phyloP scores from a whole-genome alignment of 768 basidiomycete species.

The Pleurotus salmoneostramineus region DNA sequence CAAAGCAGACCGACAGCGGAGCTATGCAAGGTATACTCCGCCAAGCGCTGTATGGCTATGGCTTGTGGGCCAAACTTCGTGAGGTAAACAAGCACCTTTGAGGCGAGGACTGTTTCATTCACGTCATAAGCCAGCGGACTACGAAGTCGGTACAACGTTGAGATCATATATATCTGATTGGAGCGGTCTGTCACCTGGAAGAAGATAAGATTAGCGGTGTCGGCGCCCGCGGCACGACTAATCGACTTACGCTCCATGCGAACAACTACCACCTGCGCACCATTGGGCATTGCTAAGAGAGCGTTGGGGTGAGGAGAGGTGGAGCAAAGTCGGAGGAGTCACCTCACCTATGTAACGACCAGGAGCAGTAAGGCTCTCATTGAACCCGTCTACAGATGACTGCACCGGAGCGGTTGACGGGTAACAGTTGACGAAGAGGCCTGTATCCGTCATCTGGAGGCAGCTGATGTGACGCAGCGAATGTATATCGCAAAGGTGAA shows the following conservation, averaged over 20 bases:
- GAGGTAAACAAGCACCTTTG: not conserved
- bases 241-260: not conserved
- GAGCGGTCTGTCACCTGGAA: not conserved
- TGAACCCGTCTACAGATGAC: not conserved
- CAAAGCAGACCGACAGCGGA: no score
- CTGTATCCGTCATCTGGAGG: slow-evolving; percentile 52
- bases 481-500: slow-evolving; percentile 23
- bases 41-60: no score
- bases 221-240: no score
- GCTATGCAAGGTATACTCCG: no score
- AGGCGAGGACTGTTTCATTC: not conserved
- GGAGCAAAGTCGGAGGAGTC: not conserved
- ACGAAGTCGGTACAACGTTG: not conserved
- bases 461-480: slow-evolving; percentile 36
- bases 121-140: not conserved
- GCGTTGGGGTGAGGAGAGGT: not conserved
- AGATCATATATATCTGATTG: not conserved
- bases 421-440: slow-evolving; percentile 43
- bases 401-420: not conserved
- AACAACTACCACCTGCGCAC: not conserved
- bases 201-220: not conserved
- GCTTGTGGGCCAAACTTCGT: no score
- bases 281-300: not conserved
- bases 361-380: not conserved
- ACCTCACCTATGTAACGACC: not conserved